A percentile compares a stretch with the other conserved stretches of the same genome.
Evolutionary conservation across 2,329 filamentous ascomycete species (phyloP).

Genomic region (Fusarium sp.): DNA sequence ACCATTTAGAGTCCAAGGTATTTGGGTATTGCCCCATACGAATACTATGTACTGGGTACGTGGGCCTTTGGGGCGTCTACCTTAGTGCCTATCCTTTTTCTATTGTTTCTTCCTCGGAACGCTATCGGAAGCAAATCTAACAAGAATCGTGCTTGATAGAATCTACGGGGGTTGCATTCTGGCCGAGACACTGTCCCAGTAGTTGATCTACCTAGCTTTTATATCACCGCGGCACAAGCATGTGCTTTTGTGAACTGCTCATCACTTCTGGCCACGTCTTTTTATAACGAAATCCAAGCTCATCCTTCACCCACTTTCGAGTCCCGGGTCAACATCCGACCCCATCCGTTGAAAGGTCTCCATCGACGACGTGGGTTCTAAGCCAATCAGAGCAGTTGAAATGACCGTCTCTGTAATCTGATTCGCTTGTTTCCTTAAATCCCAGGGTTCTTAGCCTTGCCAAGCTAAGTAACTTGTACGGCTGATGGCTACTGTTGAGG

Average conservation of each 20-base stretch:
- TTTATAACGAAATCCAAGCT: constrained; percentile 6
- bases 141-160: background rate
- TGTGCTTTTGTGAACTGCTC: background rate
- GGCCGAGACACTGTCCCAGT: background rate
- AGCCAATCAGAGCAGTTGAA: constrained; percentile 48
- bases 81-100: background rate
- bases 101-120: constrained; percentile 31
- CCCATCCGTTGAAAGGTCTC: constrained; percentile 19
- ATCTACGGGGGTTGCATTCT: background rate
- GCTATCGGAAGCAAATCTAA: constrained; percentile 13
- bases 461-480: constrained; percentile 25
- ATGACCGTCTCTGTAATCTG: constrained; percentile 49
- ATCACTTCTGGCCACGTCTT: constrained; percentile 26
- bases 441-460: constrained; percentile 18
- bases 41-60: constrained; percentile 23
- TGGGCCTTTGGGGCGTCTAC: constrained; percentile 4
- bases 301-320: constrained; percentile 13
- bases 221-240: background rate
- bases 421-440: constrained; percentile 42
- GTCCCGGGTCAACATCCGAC: constrained; percentile 48
- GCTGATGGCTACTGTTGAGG: background rate
- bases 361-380: background rate
- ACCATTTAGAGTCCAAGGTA: background rate
- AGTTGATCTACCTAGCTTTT: background rate
- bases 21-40: constrained; percentile 2